phyloP scores from a whole-genome alignment of 1,284 basidiomycete species.

The Lignosus rhinocerotis region DNA sequence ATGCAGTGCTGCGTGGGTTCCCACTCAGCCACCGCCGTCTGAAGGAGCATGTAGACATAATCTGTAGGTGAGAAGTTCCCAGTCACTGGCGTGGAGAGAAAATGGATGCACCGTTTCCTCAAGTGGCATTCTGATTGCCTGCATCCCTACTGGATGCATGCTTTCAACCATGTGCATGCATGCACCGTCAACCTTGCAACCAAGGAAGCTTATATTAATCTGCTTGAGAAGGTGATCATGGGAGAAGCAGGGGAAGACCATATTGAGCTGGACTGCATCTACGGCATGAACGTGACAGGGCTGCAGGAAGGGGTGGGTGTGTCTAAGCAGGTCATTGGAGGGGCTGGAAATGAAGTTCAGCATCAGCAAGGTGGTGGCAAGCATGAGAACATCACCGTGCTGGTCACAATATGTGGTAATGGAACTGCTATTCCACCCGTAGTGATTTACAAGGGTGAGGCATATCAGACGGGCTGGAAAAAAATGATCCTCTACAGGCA shows the following conservation, averaged over 20 bases:
- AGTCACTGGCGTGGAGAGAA: constrained; percentile 34
- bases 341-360: constrained; percentile 24
- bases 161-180: constrained; percentile 35
- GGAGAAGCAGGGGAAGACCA: constrained; percentile 17
- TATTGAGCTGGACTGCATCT: constrained; percentile 29
- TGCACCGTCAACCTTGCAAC: constrained; percentile 38
- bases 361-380: constrained; percentile 35
- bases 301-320: constrained; percentile 29
- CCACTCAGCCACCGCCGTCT: constrained; percentile 35
- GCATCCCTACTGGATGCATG: constrained; percentile 27
- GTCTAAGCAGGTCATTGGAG: constrained; percentile 3
- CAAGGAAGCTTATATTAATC: constrained; percentile 32
- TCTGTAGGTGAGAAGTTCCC: constrained; percentile 32
- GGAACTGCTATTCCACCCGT: constrained; percentile 26
- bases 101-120: constrained; percentile 40
- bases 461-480: constrained; percentile 36
- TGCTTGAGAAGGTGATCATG: constrained; percentile 24
- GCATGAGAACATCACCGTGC: constrained; percentile 41
- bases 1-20: constrained; percentile 34
- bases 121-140: constrained; percentile 34
- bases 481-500: constrained; percentile 40
- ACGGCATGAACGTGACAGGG: constrained; percentile 38
- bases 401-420: constrained; percentile 41
- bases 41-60: constrained; percentile 24
- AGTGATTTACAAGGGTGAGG: constrained; percentile 42